phyloP scores from a whole-genome alignment of 495 filamentous ascomycete genomes.

The Acidomyces sp. region DNA sequence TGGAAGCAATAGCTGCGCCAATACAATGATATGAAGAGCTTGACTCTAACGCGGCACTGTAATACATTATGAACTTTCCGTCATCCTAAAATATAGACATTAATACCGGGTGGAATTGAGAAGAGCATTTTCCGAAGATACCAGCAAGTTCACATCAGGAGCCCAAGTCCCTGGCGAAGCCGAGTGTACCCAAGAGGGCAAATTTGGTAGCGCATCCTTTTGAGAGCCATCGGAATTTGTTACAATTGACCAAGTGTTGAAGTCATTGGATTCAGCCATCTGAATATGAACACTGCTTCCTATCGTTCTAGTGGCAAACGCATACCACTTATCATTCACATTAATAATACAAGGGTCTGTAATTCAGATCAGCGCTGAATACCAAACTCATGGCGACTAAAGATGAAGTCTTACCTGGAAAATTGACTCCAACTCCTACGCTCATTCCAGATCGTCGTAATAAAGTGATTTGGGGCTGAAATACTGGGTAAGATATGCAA shows the following conservation, averaged over 20 bases:
- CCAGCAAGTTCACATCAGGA: slow-evolving; percentile 16
- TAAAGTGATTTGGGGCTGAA: too few relatives aligned
- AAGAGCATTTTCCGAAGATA: slow-evolving; percentile 10
- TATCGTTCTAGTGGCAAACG: slow-evolving; percentile 16
- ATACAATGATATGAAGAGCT: slow-evolving; percentile 31
- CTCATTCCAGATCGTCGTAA: too few relatives aligned
- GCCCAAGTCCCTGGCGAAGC: slow-evolving; percentile 13
- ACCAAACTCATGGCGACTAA: too few relatives aligned
- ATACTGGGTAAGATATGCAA: too few relatives aligned
- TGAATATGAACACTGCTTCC: slow-evolving; percentile 14
- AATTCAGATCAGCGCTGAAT: too few relatives aligned
- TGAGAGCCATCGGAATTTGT: slow-evolving; percentile 7
- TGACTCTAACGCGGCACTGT: slow-evolving; percentile 23
- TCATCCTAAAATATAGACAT: slow-evolving; percentile 6
- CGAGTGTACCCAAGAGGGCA: slow-evolving; percentile 15
- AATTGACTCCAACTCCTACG: slow-evolving; percentile 14
- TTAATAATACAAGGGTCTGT: slow-evolving; percentile 18
- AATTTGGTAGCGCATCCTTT: slow-evolving; percentile 16
- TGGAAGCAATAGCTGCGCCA: slow-evolving; percentile 31
- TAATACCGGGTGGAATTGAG: not conserved
- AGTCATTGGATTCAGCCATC: slow-evolving; percentile 15
- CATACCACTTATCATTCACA: slow-evolving; percentile 17
- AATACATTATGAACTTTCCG: slow-evolving; percentile 25
- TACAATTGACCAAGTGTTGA: slow-evolving; percentile 13
- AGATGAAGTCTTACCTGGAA: too few relatives aligned